Percentiles rank a stretch among this genome's conserved stretches.
Evolutionary conservation across 176 grass and related monocot genomes (phyloP).

Genomic region (Musa schizocarpa): DNA sequence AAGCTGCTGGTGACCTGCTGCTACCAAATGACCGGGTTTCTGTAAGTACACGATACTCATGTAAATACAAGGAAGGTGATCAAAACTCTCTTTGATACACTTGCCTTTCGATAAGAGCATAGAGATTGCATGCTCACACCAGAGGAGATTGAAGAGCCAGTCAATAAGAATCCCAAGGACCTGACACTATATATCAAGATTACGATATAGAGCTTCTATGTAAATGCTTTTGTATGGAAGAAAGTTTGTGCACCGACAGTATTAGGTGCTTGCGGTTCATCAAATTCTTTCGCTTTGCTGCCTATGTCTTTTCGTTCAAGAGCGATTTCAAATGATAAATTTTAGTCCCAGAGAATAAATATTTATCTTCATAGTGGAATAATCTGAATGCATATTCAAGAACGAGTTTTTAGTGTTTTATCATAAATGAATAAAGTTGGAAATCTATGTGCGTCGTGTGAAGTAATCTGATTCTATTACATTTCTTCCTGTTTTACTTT

Average conservation of each 20-base stretch:
- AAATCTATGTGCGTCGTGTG: too few relatives aligned
- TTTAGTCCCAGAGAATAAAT: too few relatives aligned
- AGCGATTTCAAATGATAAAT: too few relatives aligned
- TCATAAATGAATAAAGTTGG: too few relatives aligned
- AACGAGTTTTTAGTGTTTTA: too few relatives aligned
- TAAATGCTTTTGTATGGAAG: neutral
- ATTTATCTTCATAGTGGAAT: too few relatives aligned
- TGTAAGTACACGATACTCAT: neutral
- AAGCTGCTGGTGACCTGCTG: constrained; percentile 15
- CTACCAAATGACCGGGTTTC: neutral
- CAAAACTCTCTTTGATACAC: neutral
- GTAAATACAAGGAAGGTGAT: neutral
- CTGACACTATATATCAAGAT: neutral
- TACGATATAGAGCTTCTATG: neutral
- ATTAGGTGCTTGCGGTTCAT: neutral
- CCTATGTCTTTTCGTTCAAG: neutral
- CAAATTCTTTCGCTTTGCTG: constrained; percentile 5
- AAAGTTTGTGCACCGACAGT: neutral
- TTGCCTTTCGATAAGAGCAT: neutral
- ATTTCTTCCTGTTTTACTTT: too few relatives aligned
- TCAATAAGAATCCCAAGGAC: too few relatives aligned
- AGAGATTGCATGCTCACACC: neutral
- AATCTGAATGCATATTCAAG: too few relatives aligned
- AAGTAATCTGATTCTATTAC: too few relatives aligned
- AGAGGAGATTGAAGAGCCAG: too few relatives aligned